phyloP scores from a whole-genome alignment of 2,329 filamentous ascomycete species.

The Massarina eburnea region DNA sequence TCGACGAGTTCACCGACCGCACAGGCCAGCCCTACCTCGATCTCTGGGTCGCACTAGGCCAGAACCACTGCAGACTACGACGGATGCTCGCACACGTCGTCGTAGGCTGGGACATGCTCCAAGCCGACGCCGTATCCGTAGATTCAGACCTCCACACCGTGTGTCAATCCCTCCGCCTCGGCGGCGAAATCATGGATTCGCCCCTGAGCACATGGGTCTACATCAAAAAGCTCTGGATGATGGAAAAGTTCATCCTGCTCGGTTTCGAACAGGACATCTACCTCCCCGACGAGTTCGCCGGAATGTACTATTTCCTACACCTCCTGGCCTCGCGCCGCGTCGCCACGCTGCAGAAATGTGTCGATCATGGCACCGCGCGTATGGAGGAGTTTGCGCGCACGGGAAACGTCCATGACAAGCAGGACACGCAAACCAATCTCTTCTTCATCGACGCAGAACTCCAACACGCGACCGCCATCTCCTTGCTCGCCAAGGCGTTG shows the following conservation, averaged over 20 bases:
- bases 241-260: conserved; percentile 84
- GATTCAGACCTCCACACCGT: conserved; percentile 46
- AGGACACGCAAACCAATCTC: conserved; percentile 13
- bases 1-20: conserved; percentile 67
- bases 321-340: conserved; percentile 27
- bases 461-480: conserved; percentile 27
- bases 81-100: conserved; percentile 85
- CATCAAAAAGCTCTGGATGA: conserved; percentile 83
- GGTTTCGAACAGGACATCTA: conserved; percentile 95
- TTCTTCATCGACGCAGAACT: conserved; percentile 28
- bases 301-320: conserved; percentile 74
- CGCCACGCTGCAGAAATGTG: conserved; percentile 20
- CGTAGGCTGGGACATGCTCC: conserved; percentile 79
- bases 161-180: conserved; percentile 35
- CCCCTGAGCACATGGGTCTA: conserved; percentile 88
- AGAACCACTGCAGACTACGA: conserved; percentile 88
- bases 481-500: conserved; percentile 33
- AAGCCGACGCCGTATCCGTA: conserved; percentile 64
- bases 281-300: conserved; percentile 76
- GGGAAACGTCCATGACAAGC: conserved; percentile 7
- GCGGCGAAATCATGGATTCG: conserved; percentile 61
- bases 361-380: conserved; percentile 14
- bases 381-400: conserved; percentile 3
- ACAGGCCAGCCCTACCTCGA: conserved; percentile 74
- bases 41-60: conserved; percentile 78